A percentile compares a stretch with the other conserved stretches of the same genome.
These are phyloP conservation scores for Taphrina communis DNA, from an alignment of 1,139 yeast genomes.

Conservation along the genomic window DNA sequence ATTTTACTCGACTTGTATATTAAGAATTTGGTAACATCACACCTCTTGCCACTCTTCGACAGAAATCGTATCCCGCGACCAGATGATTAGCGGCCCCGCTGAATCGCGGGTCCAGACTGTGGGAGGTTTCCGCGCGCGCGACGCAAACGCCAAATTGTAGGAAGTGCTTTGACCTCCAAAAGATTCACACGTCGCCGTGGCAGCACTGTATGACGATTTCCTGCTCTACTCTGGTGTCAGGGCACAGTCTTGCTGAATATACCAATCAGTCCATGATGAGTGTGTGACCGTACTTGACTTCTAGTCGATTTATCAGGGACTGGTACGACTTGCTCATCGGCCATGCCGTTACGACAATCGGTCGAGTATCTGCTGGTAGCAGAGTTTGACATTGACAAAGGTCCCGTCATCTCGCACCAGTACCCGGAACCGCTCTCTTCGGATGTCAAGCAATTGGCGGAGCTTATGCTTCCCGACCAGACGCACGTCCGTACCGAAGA, in stretches of 20 bases:
- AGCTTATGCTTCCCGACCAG: constrained; percentile 70
- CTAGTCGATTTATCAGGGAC: too few relatives aligned
- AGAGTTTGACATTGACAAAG: constrained; percentile 69
- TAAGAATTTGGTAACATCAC: background rate
- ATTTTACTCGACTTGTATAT: background rate
- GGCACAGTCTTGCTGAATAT: too few relatives aligned
- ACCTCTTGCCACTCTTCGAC: too few relatives aligned
- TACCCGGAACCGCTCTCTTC: constrained; percentile 62
- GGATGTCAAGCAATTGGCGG: constrained; percentile 52
- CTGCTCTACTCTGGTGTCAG: too few relatives aligned
- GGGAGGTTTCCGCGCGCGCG: background rate
- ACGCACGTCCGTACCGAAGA: constrained; percentile 67
- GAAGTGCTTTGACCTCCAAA: constrained; percentile 2
- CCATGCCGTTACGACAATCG: constrained; percentile 42
- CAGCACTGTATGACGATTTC: too few relatives aligned
- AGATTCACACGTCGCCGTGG: too few relatives aligned
- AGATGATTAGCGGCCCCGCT: constrained; percentile 5
- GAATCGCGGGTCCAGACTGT: background rate
- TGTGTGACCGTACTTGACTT: too few relatives aligned
- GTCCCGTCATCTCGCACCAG: constrained; percentile 62
- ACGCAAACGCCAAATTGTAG: background rate
- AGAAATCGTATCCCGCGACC: background rate
- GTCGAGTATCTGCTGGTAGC: constrained; percentile 55
- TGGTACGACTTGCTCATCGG: too few relatives aligned
- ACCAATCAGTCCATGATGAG: too few relatives aligned